Conservation (phyloP, 1,284 basidiomycete genomes). For the Butyriboletus appendiculatus region DNA sequence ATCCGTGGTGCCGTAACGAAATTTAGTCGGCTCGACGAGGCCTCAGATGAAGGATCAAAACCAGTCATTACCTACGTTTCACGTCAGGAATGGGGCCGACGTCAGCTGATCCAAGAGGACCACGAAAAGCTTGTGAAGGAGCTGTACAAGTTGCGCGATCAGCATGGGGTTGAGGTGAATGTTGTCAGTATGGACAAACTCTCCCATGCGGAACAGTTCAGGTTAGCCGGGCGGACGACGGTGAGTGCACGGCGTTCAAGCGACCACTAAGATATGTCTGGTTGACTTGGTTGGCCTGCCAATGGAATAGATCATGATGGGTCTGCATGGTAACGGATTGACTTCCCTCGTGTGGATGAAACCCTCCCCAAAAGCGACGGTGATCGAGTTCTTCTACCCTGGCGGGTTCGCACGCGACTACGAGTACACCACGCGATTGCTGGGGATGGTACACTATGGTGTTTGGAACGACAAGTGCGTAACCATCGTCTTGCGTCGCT, state of each 20-base stretch:
- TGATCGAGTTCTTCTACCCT: slow-evolving; percentile 90
- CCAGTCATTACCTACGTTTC: slow-evolving; percentile 88
- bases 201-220: slow-evolving; percentile 75
- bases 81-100: slow-evolving; percentile 82
- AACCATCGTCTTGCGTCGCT: neutral
- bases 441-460: slow-evolving; percentile 70
- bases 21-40: slow-evolving; percentile 59
- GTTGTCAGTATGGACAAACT: slow-evolving; percentile 83
- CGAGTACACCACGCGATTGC: slow-evolving; percentile 72
- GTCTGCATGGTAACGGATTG: slow-evolving; percentile 85
- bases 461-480: slow-evolving; percentile 18
- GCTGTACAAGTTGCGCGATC: slow-evolving; percentile 62
- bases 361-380: slow-evolving; percentile 68
- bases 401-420: slow-evolving; percentile 87
- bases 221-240: slow-evolving; percentile 77
- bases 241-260: slow-evolving; percentile 43
- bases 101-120: slow-evolving; percentile 65
- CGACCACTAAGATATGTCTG: neutral
- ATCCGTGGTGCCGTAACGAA: slow-evolving; percentile 72
- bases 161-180: slow-evolving; percentile 83
- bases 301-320: slow-evolving; percentile 72
- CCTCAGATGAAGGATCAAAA: slow-evolving; percentile 37
- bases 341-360: slow-evolving; percentile 87
- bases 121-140: slow-evolving; percentile 67
- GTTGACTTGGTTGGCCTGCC: neutral